Evolutionary conservation across 768 basidiomycete genomes (phyloP), one percentile per base, ranked within the genome.

Genomic region (Gymnopilus junonius): DNA sequence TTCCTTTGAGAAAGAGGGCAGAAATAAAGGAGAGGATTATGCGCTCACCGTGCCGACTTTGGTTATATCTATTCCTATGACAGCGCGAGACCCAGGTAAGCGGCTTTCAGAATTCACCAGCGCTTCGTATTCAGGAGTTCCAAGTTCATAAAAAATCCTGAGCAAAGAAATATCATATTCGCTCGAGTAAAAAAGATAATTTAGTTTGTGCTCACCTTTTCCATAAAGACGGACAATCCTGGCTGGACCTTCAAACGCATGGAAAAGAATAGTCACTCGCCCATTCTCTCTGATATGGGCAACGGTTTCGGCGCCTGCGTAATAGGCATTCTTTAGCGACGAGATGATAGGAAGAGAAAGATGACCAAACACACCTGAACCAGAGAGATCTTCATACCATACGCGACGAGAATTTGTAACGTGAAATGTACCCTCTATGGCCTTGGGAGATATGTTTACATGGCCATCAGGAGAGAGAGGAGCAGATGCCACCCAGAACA

Each of bases 361-460:
- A 17, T 27, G 29, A 51, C 20, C 20, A 61, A 21, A 58, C 80
- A 42, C 62, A 88, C 89, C 89, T 63, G 87, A 87, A 8, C 90
- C 90, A 20, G 85, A 87, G 46, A 90, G 78, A 70, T 92, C 90
- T 68, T 92, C 88, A 65, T 92, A 92, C 90, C 90, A 91, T 2
- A 88, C 86, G 48, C 73, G 76, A 42, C 78, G 83, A 20, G 80
- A 73, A 59, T 84, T 76, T 15, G 82, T 77, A 64, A 90, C 70
- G 67, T 88, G 88, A 69, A 92, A 90, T 3, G 83, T 84, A 8
- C 85, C 85, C 63, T 81, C 74, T 27, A 82, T 76, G 46, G 86
- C 87, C 67, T 91, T 91, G 0, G 90, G 88, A 0, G 87, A 90
- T 25, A 91, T 71, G 66, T 91, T 91, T 48, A 92, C 80, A 55